Conservation (phyloP, 441 rosid genomes). For the Pelargonium australe region DNA sequence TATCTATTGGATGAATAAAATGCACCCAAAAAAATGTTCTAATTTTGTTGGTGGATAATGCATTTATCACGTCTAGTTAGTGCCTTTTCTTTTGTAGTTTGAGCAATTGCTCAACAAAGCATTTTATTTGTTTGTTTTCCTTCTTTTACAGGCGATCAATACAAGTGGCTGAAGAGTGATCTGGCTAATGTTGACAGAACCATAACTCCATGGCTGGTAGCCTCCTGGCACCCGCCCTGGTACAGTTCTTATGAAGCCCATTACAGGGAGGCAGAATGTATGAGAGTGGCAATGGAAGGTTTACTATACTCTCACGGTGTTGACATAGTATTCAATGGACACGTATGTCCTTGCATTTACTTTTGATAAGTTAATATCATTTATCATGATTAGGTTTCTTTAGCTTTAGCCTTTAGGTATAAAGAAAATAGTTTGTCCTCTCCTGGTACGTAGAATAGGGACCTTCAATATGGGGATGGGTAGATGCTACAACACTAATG, state of each 20-base stretch:
- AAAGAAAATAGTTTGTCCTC: not conserved
- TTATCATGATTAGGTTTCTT: not conserved
- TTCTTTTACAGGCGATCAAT: conserved; percentile 38
- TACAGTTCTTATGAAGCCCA: conserved; percentile 52
- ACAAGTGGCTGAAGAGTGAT: conserved; percentile 51
- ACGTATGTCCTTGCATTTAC: conserved; percentile 31
- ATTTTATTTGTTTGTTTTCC: not conserved
- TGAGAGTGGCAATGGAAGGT: conserved; percentile 58
- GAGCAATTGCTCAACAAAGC: not conserved
- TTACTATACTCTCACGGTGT: conserved; percentile 40
- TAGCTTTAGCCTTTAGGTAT: not conserved
- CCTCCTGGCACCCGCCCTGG: conserved; percentile 66
- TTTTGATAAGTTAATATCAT: not conserved
- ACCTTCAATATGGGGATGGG: not conserved
- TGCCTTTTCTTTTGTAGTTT: not conserved
- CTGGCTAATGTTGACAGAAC: conserved; percentile 39
- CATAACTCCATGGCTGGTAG: conserved; percentile 55
- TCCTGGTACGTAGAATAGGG: not conserved
- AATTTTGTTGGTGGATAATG: no score
- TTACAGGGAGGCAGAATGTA: conserved; percentile 67
- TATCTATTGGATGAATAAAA: no score
- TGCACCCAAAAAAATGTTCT: no score
- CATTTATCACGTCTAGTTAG: no score
- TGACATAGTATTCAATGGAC: conserved; percentile 54
- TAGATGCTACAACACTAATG: not conserved